Evolutionary conservation across 164 flowering plant species (phyloP).

Genomic region (Tinospora cordifolia): DNA sequence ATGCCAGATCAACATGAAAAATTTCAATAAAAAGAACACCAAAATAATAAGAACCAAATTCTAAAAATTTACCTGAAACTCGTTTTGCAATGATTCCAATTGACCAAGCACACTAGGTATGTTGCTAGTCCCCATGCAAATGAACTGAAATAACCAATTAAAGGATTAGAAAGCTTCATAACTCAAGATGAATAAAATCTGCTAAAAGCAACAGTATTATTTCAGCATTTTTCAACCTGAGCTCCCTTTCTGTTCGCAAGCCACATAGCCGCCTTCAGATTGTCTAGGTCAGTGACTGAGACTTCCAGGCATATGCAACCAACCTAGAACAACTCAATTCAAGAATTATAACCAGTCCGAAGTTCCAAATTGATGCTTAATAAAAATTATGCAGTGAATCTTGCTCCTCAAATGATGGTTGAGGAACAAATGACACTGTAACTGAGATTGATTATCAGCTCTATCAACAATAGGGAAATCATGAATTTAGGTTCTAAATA

Average conservation of each 20-base stretch:
- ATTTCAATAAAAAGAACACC: not conserved
- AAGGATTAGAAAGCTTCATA: constrained; percentile 4
- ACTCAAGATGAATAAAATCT: not conserved
- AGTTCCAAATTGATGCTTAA: not conserved
- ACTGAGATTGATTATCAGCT: not conserved
- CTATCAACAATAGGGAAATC: not conserved
- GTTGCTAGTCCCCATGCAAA: constrained; percentile 37
- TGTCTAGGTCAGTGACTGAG: constrained; percentile 45
- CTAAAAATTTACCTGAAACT: constrained; percentile 32
- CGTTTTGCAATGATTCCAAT: constrained; percentile 32
- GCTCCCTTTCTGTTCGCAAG: constrained; percentile 35
- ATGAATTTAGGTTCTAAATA: not conserved
- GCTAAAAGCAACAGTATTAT: not conserved
- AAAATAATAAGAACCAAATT: constrained; percentile 9
- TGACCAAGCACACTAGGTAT: constrained; percentile 19
- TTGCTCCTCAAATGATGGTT: too few species aligned
- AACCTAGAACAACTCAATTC: constrained; percentile 36
- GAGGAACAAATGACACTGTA: not conserved
- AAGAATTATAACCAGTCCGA: constrained; percentile 3
- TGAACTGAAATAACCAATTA: constrained; percentile 33
- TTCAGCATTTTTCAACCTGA: constrained; percentile 40
- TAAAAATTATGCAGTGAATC: too few species aligned
- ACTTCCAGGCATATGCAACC: constrained; percentile 50
- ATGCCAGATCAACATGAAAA: not conserved
- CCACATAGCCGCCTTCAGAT: constrained; percentile 38